Evolutionary conservation across 495 filamentous ascomycete species (phyloP).

Genomic region (Penicillium egyptiacum): DNA sequence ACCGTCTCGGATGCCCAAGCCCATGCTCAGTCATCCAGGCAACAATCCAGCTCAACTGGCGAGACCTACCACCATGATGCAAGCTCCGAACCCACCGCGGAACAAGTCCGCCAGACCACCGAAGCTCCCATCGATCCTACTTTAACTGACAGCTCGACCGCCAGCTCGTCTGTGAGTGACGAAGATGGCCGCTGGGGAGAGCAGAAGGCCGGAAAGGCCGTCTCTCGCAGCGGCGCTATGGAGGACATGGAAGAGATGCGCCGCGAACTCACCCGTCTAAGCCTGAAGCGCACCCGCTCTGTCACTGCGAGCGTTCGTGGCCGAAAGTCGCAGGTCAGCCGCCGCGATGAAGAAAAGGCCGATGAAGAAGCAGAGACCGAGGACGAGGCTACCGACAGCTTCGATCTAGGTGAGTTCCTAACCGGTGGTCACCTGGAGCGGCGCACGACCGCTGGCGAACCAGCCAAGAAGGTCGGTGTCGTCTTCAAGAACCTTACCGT

Average conservation of each 20-base stretch:
- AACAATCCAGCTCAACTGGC: not conserved
- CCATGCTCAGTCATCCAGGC: constrained; percentile 1
- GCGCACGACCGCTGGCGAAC: constrained; percentile 61
- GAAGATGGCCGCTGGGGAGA: constrained; percentile 75
- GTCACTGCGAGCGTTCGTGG: constrained; percentile 28
- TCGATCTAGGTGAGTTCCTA: constrained; percentile 73
- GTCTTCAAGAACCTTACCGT: constrained; percentile 79
- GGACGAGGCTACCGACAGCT: constrained; percentile 51
- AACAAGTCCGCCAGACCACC: constrained; percentile 12
- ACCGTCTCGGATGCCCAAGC: not conserved
- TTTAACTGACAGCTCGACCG: constrained; percentile 23
- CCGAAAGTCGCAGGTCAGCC: constrained; percentile 30
- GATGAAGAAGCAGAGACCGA: constrained; percentile 29
- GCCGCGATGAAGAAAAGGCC: constrained; percentile 39
- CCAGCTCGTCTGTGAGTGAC: constrained; percentile 22
- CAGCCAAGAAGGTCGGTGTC: constrained; percentile 81
- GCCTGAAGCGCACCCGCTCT: constrained; percentile 49
- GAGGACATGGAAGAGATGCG: constrained; percentile 70
- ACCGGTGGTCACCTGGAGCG: constrained; percentile 80
- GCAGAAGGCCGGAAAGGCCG: constrained; percentile 60
- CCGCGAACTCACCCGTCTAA: constrained; percentile 61
- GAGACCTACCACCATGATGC: not conserved
- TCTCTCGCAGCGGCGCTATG: constrained; percentile 64
- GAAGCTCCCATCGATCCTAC: constrained; percentile 16
- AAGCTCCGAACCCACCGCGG: not conserved